Conservation (phyloP, 441 rosid species). For the Pelargonium australe region DNA sequence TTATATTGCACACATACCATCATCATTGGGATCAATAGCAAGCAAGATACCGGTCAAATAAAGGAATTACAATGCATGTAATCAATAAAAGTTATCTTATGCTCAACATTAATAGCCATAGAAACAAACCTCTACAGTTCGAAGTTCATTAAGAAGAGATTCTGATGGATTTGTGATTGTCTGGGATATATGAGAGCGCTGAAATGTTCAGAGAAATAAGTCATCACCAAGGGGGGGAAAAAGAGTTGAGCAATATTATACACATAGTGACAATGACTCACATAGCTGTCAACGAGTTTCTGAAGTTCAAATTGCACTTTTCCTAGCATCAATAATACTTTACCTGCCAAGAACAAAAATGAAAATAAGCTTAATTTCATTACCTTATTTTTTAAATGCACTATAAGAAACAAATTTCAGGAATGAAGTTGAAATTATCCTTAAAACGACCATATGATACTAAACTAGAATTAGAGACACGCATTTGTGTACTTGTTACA, state of each 20-base stretch:
- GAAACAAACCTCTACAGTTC: slow-evolving; percentile 62
- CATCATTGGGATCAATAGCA: background rate
- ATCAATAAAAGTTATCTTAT: background rate
- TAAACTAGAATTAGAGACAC: background rate
- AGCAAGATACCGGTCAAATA: background rate
- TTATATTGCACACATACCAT: background rate
- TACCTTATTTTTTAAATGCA: background rate
- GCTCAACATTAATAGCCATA: slow-evolving; percentile 1
- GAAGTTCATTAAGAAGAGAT: slow-evolving; percentile 79
- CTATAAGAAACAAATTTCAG: background rate
- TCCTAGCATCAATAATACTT: slow-evolving; percentile 67
- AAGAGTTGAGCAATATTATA: slow-evolving; percentile 3
- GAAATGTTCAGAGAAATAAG: slow-evolving; percentile 25
- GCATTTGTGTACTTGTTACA: background rate
- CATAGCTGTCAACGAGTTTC: slow-evolving; percentile 59
- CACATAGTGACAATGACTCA: slow-evolving; percentile 30
- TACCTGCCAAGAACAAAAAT: slow-evolving; percentile 34
- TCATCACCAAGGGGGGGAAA: slow-evolving; percentile 13
- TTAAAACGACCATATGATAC: background rate
- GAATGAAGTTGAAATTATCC: background rate
- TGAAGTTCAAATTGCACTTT: slow-evolving; percentile 61
- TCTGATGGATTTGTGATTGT: slow-evolving; percentile 70
- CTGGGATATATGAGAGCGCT: slow-evolving; percentile 57
- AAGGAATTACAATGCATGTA: background rate
- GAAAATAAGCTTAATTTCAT: background rate